Percentiles rank a stretch among this genome's conserved stretches.
Evolutionary conservation across 2,329 filamentous ascomycete genomes (phyloP).

Genomic region (Fusarium albidum): DNA sequence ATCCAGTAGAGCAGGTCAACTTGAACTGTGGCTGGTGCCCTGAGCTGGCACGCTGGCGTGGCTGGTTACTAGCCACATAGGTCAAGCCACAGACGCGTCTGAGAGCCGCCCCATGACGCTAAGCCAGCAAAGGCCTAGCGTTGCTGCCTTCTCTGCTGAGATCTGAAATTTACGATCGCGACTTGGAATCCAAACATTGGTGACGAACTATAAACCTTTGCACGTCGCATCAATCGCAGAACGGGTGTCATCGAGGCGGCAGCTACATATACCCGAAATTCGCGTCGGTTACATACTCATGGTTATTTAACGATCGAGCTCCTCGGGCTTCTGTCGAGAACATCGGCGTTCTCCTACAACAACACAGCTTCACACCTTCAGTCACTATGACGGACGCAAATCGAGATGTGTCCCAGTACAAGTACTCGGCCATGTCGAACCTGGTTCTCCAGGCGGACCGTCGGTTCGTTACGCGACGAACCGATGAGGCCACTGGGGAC

Average conservation of each 20-base stretch:
- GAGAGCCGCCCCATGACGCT: constrained; percentile 4
- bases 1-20: no score
- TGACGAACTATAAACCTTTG: constrained; percentile 31
- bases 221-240: constrained; percentile 38
- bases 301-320: constrained; percentile 46
- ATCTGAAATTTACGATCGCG: constrained; percentile 49
- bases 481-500: constrained; percentile 95
- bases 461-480: constrained; percentile 90
- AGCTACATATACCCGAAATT: constrained; percentile 14
- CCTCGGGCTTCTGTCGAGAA: constrained; percentile 49
- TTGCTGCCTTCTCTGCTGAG: constrained; percentile 35
- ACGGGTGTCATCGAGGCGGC: constrained; percentile 29
- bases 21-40: no score
- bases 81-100: constrained; percentile 26
- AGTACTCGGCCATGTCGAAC: constrained; percentile 99
- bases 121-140: constrained; percentile 23
- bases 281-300: constrained; percentile 41
- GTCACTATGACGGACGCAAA: constrained; percentile 76
- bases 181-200: constrained; percentile 27
- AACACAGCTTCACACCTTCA: constrained; percentile 40
- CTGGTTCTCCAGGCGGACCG: constrained; percentile 99
- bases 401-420: constrained; percentile 93
- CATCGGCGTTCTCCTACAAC: constrained; percentile 44
- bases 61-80: constrained; percentile 24
- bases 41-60: no score